These are phyloP conservation scores for Colletotrichum musae DNA, from an alignment of 2,329 filamentous ascomycete species.

Conservation along the genomic window DNA sequence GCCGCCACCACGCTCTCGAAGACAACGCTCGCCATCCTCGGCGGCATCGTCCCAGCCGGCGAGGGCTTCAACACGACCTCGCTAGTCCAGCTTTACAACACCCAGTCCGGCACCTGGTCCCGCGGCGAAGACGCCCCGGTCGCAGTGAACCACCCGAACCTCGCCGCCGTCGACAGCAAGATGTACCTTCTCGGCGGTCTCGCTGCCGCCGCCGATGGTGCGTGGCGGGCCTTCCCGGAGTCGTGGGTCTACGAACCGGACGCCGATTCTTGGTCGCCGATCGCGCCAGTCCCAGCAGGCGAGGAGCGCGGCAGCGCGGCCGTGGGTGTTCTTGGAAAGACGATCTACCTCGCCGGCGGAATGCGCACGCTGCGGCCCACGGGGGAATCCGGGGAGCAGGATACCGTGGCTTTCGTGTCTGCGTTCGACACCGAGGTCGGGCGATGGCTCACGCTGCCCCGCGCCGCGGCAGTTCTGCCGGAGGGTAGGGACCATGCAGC, in stretches of 20 bases:
- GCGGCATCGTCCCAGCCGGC: conserved; percentile 44
- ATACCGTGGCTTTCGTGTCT: conserved; percentile 48
- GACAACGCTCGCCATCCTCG: conserved; percentile 46
- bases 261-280: conserved; percentile 46
- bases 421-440: conserved; percentile 48
- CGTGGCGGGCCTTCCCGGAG: conserved; percentile 47
- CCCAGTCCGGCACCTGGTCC: conserved; percentile 2
- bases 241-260: conserved; percentile 50
- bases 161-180: conserved; percentile 51
- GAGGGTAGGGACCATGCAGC: conserved; percentile 51
- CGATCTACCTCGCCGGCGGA: conserved; percentile 56
- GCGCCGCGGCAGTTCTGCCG: conserved; percentile 47
- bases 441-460: conserved; percentile 48
- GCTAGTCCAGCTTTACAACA: conserved; percentile 3
- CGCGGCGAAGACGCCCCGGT: conserved; percentile 47
- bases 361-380: conserved; percentile 46
- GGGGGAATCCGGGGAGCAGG: conserved; percentile 41
- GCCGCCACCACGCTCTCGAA: conserved; percentile 44
- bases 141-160: conserved; percentile 53
- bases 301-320: conserved; percentile 50
- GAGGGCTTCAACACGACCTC: background rate
- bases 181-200: conserved; percentile 58
- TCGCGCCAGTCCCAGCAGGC: conserved; percentile 47
- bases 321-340: conserved; percentile 48
- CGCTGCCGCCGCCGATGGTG: conserved; percentile 41